These are phyloP conservation scores for Annulohypoxylon nitens DNA, from an alignment of 495 filamentous ascomycete genomes.

Conservation along the genomic window DNA sequence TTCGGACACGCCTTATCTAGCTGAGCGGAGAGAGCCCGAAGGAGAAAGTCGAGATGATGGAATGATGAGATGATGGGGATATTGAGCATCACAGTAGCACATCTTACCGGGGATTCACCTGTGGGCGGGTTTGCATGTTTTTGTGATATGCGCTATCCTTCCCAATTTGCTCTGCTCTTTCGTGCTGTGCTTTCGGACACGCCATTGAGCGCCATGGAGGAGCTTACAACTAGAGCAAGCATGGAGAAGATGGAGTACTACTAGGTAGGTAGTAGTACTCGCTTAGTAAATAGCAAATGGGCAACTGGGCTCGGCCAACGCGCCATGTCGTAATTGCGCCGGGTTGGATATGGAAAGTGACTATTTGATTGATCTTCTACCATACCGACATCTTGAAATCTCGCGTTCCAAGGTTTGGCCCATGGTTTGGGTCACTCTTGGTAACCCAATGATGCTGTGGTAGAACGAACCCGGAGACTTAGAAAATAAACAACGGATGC, in stretches of 20 bases:
- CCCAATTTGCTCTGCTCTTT: conserved; percentile 27
- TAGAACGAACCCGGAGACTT: neutral
- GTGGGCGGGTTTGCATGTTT: conserved; percentile 17
- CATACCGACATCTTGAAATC: neutral
- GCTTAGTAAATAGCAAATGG: neutral
- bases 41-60: conserved; percentile 25
- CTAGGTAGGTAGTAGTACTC: conserved; percentile 6
- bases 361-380: neutral
- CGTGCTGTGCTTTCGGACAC: conserved; percentile 46
- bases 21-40: conserved; percentile 23
- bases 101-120: conserved; percentile 10
- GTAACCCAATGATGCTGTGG: conserved; percentile 13
- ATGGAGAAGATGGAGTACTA: neutral
- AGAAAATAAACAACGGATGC: conserved; percentile 28
- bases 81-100: conserved; percentile 21
- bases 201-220: conserved; percentile 22
- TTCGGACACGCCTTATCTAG: conserved; percentile 31
- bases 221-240: neutral
- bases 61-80: no score
- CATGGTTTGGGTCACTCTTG: no score
- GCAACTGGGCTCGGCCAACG: neutral
- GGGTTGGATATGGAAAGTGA: conserved; percentile 33
- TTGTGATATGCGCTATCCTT: conserved; percentile 21
- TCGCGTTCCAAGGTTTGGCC: conserved; percentile 7
- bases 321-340: conserved; percentile 13